Percentiles rank a stretch among this genome's conserved stretches.
These are phyloP conservation scores for Yamadazyma takamatsuzukensis DNA, from an alignment of 805 yeast species.

Conservation along the genomic window DNA sequence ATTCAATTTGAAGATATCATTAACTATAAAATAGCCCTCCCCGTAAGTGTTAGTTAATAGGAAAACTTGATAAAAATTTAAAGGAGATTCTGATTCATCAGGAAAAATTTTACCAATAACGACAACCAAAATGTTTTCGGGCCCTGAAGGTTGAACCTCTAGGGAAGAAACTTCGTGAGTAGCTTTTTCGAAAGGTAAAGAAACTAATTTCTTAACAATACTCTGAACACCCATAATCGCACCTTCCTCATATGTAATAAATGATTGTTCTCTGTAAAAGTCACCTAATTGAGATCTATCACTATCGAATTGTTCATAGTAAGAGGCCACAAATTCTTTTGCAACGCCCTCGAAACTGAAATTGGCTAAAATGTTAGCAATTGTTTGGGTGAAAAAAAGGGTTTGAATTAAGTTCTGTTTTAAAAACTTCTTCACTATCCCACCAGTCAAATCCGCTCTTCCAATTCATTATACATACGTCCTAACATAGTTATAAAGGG, in stretches of 20 bases:
- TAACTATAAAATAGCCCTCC: slow-evolving; percentile 86
- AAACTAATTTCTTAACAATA: slow-evolving; percentile 86
- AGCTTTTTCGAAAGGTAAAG: slow-evolving; percentile 89
- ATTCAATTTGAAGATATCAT: slow-evolving; percentile 95
- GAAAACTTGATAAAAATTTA: slow-evolving; percentile 96
- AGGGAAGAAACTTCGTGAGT: slow-evolving; percentile 90
- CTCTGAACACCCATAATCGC: slow-evolving; percentile 93
- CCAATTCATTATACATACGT: no score
- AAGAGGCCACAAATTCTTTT: slow-evolving; percentile 85
- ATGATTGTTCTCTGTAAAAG: slow-evolving; percentile 93
- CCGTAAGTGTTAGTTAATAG: slow-evolving; percentile 95
- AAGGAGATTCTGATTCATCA: slow-evolving; percentile 94
- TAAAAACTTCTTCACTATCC: no score
- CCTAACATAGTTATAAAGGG: slow-evolving; percentile 23
- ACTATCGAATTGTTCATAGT: slow-evolving; percentile 91
- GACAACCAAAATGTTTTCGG: slow-evolving; percentile 91
- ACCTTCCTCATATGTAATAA: slow-evolving; percentile 93
- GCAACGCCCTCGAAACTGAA: slow-evolving; percentile 47
- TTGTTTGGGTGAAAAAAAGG: no score
- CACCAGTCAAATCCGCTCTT: no score
- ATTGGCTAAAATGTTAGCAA: slow-evolving; percentile 34
- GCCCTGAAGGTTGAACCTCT: slow-evolving; percentile 96
- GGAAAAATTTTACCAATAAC: slow-evolving; percentile 92
- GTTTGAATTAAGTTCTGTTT: no score
- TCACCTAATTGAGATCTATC: slow-evolving; percentile 91